Conservation (phyloP, 345 rosid genomes). For the Tarenaya hassleriana region DNA sequence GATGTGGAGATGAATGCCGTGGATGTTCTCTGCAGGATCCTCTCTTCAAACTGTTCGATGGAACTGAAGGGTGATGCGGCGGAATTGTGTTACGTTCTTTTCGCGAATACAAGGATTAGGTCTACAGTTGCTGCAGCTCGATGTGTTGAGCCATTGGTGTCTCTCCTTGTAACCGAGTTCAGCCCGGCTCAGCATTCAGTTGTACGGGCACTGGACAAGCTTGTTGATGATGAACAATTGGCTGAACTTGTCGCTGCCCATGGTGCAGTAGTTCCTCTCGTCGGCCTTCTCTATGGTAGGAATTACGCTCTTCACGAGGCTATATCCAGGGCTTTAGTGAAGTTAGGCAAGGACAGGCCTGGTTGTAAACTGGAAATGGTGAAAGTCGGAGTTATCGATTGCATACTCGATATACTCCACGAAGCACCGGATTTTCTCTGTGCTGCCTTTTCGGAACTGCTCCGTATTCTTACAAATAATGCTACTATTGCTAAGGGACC, state of each 20-base stretch:
- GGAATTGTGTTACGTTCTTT: constrained; percentile 55
- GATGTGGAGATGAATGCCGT: constrained; percentile 65
- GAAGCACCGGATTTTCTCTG: constrained; percentile 63
- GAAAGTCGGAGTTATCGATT: constrained; percentile 66
- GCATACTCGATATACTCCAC: constrained; percentile 65
- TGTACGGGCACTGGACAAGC: constrained; percentile 63
- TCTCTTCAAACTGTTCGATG: constrained; percentile 55
- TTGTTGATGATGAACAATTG: constrained; percentile 65
- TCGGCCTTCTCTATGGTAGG: constrained; percentile 56
- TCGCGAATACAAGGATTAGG: constrained; percentile 47
- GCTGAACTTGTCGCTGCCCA: constrained; percentile 55
- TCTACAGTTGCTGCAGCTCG: constrained; percentile 45
- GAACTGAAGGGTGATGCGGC: constrained; percentile 74
- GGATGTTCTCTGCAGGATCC: constrained; percentile 49
- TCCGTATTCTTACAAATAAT: constrained; percentile 82
- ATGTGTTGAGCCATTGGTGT: constrained; percentile 56
- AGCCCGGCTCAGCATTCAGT: constrained; percentile 51
- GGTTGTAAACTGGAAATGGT: constrained; percentile 76
- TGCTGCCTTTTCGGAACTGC: constrained; percentile 67
- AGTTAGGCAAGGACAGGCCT: constrained; percentile 80
- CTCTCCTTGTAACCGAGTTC: constrained; percentile 53
- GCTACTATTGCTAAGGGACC: constrained; percentile 73
- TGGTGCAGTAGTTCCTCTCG: constrained; percentile 56
- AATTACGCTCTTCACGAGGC: constrained; percentile 62
- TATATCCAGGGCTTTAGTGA: constrained; percentile 64